Base-by-base conservation (phyloP, 148 eudicot genomes). In the Polygonum maritimum region DNA sequence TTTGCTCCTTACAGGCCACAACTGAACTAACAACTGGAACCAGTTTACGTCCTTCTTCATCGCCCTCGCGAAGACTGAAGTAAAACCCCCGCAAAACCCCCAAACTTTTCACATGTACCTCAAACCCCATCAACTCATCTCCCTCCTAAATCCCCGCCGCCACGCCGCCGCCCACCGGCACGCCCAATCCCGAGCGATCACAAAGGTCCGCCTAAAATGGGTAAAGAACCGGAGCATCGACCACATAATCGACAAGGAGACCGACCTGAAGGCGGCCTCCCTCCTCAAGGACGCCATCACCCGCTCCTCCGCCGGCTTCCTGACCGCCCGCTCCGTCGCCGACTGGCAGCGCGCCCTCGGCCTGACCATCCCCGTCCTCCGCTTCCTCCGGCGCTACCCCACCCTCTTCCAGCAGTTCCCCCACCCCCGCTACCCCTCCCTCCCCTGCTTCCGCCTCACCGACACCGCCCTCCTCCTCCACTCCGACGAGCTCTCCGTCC, bases 181-280 rank as follows among this genome's bases (percentile, higher is more conserved):
- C 18, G 87, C 76, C 31, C 91, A 88, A 75, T 60, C 70, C 54
- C 86, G 98, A 14, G 65, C 19, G 76, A 78, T 92, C 16, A 82
- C 85, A 14, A 94, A 86, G 79, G 98, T 94, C 41, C 87, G 97
- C 1, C 80, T 94, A 7, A 92, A 90, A 92, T 94, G 98, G 98
- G 92, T 89, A 19, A 94, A 89, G 63, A 94, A 94, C 80, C 85
- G 86, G 63, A 76, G 83, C n/a, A n/a, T 94, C 54, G 98, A 94
- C 85, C 85, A 86, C 84, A 85, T 87, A 0, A 94, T 94, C 77
- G 97, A 94, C 83, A 86, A 77, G 75, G 92, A 94, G 5, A 92
- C 98, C 31, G 90, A 90, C 62, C 86, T 94, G 65, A 94, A 92
- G 81, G 98, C 97, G 35, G 97, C 97, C 2, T 87, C 52, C 79